phyloP scores from a whole-genome alignment of 345 rosid genomes.

The Hirschfeldia incana region DNA sequence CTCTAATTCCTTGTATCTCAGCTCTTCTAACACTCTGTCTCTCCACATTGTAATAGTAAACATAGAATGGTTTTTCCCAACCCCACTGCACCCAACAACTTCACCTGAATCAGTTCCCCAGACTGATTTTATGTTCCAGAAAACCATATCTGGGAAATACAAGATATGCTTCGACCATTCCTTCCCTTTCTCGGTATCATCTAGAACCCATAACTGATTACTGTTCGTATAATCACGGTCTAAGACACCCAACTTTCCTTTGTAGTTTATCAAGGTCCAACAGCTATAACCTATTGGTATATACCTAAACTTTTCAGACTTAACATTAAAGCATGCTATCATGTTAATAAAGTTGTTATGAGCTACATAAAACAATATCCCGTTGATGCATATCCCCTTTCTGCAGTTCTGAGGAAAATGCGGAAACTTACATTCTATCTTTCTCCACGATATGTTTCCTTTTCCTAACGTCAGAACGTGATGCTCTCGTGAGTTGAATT shows the following conservation, averaged over 20 bases:
- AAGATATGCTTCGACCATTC: neutral
- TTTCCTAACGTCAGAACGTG: neutral
- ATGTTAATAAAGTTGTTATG: too few relatives aligned
- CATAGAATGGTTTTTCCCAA: too few relatives aligned
- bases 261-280: neutral
- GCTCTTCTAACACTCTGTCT: neutral
- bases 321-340: neutral
- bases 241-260: slow-evolving; percentile 7
- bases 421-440: neutral
- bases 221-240: too few relatives aligned
- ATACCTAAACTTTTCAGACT: neutral
- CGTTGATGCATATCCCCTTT: neutral
- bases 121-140: neutral
- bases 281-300: neutral
- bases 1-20: slow-evolving; percentile 11
- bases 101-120: neutral
- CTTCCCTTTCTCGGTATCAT: neutral
- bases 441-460: neutral
- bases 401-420: neutral
- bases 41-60: neutral
- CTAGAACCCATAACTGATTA: neutral
- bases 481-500: neutral
- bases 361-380: neutral
- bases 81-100: too few relatives aligned
- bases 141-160: neutral